Percentiles rank a stretch among this genome's conserved stretches.
These are phyloP conservation scores for Erigeron canadensis DNA, from an alignment of 129 eudicot species.

Conservation along the genomic window DNA sequence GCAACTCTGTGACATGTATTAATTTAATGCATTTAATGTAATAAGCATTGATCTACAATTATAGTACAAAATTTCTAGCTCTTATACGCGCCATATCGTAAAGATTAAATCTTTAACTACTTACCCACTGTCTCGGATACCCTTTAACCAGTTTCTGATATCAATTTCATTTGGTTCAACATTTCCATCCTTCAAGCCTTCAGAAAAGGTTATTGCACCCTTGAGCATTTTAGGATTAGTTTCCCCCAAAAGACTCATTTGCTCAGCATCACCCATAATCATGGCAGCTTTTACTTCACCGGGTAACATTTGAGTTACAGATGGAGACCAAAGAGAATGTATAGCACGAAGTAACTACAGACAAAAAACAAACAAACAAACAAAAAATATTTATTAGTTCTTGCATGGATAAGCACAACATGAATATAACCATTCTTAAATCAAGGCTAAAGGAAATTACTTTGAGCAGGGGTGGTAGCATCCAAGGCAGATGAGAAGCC, in stretches of 20 bases:
- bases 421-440: not conserved
- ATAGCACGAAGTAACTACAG: conserved; percentile 81
- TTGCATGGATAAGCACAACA: conserved; percentile 3
- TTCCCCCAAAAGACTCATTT: conserved; percentile 80
- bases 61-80: conserved; percentile 3
- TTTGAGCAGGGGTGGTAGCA: conserved; percentile 96
- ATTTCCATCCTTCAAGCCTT: conserved; percentile 60
- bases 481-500: conserved; percentile 90
- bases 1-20: conserved; percentile 3
- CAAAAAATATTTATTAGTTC: not conserved
- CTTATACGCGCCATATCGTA: not conserved
- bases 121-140: conserved; percentile 98
- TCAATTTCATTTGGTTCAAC: conserved; percentile 76
- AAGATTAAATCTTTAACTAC: conserved; percentile 23
- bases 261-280: conserved; percentile 78
- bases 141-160: conserved; percentile 88
- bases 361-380: conserved; percentile 23
- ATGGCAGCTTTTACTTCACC: conserved; percentile 87
- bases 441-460: conserved; percentile 41
- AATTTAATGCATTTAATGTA: conserved; percentile 11
- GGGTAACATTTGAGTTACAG: conserved; percentile 74
- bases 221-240: conserved; percentile 60
- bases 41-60: conserved; percentile 5
- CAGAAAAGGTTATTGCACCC: conserved; percentile 48
- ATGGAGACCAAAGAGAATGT: conserved; percentile 96